Conservation (phyloP, 208 protist species). For the Trypanosoma caninum region DNA sequence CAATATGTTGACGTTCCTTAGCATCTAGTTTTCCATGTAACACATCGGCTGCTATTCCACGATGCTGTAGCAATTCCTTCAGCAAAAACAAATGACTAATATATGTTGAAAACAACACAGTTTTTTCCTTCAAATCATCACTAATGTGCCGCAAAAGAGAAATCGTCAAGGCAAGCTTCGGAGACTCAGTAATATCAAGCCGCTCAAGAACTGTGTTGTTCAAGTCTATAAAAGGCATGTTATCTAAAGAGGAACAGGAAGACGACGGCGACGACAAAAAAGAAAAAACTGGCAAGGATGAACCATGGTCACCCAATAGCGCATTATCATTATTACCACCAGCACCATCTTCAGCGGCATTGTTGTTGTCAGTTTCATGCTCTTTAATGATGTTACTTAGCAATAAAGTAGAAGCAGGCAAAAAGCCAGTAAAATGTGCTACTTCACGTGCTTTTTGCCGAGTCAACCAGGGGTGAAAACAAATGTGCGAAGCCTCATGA, state of each 20-base stretch:
- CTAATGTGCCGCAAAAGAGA: slow-evolving; percentile 51
- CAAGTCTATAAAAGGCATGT: not conserved
- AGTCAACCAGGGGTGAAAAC: slow-evolving; percentile 42
- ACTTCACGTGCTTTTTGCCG: not conserved
- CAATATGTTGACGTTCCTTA: slow-evolving; percentile 38
- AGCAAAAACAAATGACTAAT: slow-evolving; percentile 56
- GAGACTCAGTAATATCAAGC: slow-evolving; percentile 40
- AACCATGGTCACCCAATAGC: not conserved
- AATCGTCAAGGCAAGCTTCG: slow-evolving; percentile 65
- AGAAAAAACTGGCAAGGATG: not conserved
- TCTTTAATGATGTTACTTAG: not conserved
- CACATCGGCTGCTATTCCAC: slow-evolving; percentile 27
- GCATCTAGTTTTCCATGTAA: slow-evolving; percentile 42
- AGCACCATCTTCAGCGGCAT: not conserved
- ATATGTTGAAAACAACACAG: slow-evolving; percentile 82
- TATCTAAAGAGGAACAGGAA: not conserved
- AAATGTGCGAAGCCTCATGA: slow-evolving; percentile 72
- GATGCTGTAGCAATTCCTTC: slow-evolving; percentile 28
- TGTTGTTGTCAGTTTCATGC: not conserved
- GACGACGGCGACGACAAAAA: not conserved
- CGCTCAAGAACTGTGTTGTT: slow-evolving; percentile 5
- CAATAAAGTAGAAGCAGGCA: not conserved
- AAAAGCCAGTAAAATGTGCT: not conserved
- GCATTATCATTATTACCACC: not conserved
- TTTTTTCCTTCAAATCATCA: slow-evolving; percentile 49